Evolutionary conservation across 148 eudicot genomes (phyloP).

Genomic region (Spergularia bocconei): DNA sequence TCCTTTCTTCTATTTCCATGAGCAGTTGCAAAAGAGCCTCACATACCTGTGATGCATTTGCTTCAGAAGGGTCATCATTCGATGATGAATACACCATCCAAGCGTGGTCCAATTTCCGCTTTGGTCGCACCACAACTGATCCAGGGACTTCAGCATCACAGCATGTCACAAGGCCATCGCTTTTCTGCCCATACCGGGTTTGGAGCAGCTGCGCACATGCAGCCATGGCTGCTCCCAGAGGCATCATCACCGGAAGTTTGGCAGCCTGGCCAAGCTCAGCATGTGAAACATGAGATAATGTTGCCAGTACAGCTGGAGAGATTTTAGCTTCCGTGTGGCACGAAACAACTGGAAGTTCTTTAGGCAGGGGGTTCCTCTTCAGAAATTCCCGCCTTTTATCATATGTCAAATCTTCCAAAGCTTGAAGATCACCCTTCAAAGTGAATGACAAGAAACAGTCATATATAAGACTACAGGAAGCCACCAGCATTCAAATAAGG

Average conservation of each 20-base stretch:
- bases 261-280: slow-evolving; percentile 80
- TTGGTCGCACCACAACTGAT: slow-evolving; percentile 79
- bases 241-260: slow-evolving; percentile 80
- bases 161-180: slow-evolving; percentile 93
- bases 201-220: slow-evolving; percentile 93
- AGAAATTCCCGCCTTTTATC: slow-evolving; percentile 74
- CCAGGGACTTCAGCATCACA: slow-evolving; percentile 99
- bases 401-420: slow-evolving; percentile 89
- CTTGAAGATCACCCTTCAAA: slow-evolving; percentile 89
- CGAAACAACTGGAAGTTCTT: slow-evolving; percentile 80
- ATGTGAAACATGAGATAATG: slow-evolving; percentile 85
- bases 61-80: slow-evolving; percentile 69
- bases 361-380: slow-evolving; percentile 63
- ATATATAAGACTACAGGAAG: slow-evolving; percentile 8
- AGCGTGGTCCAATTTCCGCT: slow-evolving; percentile 82
- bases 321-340: slow-evolving; percentile 84
- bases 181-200: slow-evolving; percentile 77
- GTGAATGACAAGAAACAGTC: not conserved
- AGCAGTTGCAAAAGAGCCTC: slow-evolving; percentile 87
- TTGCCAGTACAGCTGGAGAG: slow-evolving; percentile 87
- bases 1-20: slow-evolving; percentile 63
- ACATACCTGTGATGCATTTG: slow-evolving; percentile 81
- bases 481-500: not conserved
- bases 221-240: slow-evolving; percentile 95
- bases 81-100: slow-evolving; percentile 95